Evolutionary conservation across 768 basidiomycete species (phyloP), one percentile per base, ranked within the genome.

Genomic region (Leccinum imitatum): DNA sequence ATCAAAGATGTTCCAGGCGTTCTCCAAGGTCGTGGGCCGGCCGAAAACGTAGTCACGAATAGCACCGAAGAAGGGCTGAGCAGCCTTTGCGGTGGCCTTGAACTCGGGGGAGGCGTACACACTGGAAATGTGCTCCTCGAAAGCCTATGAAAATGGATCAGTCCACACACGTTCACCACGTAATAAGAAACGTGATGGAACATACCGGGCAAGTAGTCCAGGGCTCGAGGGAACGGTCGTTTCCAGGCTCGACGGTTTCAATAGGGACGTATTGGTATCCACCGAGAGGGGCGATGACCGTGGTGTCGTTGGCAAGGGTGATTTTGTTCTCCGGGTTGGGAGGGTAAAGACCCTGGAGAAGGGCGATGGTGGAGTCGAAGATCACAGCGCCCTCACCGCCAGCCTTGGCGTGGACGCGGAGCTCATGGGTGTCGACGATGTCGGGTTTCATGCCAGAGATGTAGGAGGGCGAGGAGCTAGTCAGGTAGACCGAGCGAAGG

Each of bases 191-290:
- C 4, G 23, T 50, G 33, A 35, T 10, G 31, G 19, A 23, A 68
- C 77, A 25, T 71, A 85, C 83, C 1, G 82, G 81, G 67, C 85
- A 87, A 62, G 78, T 73, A 7, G 83, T 85, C 90, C 89, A 94
- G 64, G 87, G 87, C 76, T 95, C 91, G 61, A 94, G 78, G 23
- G 89, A 89, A 67, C 89, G 85, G 71, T 92, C 89, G 64, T 92
- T 90, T 56, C 81, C 82, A 30, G 91, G 89, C 72, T 92, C 90
- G 53, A 94, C 87, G n/a, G 91, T 91, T 78, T 93, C 88, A 31
- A 92, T 90, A 1, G 92, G 90, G 52, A 95, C 83, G 64, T 94
- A 95, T 74, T 93, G 91, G 73, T 93, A 95, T 3, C 91, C 90
- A 15, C 84, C 83, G 9, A 94, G 82, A 25, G 93, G 92, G 2